Conservation (phyloP, 1,284 basidiomycete species). For the Malassezia sp. region DNA sequence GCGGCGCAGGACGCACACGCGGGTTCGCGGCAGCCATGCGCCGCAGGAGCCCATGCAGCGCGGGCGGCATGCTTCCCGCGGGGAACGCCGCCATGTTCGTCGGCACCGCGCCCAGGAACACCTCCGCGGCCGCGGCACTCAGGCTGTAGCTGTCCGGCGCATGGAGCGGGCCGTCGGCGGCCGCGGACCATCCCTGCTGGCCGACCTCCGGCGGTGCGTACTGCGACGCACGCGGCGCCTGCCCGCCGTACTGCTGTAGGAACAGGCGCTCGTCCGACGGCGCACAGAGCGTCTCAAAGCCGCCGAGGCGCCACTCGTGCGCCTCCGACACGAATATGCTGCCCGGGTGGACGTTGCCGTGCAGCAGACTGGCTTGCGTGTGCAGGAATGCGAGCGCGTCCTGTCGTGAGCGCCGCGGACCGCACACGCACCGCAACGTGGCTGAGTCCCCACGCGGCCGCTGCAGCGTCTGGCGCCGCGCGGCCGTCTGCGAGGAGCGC, state of each 20-base stretch:
- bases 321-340: conserved; percentile 70
- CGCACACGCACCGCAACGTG: conserved; percentile 75
- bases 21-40: conserved; percentile 78
- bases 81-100: conserved; percentile 60
- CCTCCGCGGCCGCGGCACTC: conserved; percentile 30
- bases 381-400: conserved; percentile 59
- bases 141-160: conserved; percentile 34
- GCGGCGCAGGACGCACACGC: conserved; percentile 56
- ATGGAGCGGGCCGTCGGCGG: conserved; percentile 20
- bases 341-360: conserved; percentile 68
- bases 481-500: conserved; percentile 56
- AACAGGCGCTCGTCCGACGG: conserved; percentile 43
- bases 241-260: conserved; percentile 25
- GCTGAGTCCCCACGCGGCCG: conserved; percentile 87
- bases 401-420: conserved; percentile 61
- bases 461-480: conserved; percentile 51
- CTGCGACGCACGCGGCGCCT: conserved; percentile 35
- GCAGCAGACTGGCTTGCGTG: conserved; percentile 55
- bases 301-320: conserved; percentile 91
- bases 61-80: conserved; percentile 63
- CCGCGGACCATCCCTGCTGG: conserved; percentile 60
- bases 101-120: conserved; percentile 33
- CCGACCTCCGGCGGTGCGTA: conserved; percentile 73
- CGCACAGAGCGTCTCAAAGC: conserved; percentile 74
- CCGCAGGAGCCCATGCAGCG: conserved; percentile 71